phyloP scores from a whole-genome alignment of 306 rosid species.

The Quercus dentata region DNA sequence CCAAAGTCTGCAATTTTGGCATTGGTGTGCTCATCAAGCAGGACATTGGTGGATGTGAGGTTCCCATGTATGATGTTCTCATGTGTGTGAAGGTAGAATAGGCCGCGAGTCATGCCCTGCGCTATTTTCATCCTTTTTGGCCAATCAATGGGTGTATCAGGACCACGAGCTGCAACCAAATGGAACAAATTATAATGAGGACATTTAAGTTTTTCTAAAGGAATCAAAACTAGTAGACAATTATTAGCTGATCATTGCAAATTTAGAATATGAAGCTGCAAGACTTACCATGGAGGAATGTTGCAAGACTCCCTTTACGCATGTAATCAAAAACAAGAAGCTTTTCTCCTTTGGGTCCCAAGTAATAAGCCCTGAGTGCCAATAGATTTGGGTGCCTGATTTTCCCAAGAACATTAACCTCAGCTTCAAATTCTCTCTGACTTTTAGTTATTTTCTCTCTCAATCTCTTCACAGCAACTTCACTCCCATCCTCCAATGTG shows the following conservation, averaged over 20 bases:
- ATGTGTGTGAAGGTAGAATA: slow-evolving; percentile 64
- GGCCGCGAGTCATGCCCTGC: slow-evolving; percentile 65
- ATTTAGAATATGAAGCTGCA: background rate
- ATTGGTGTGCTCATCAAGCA: slow-evolving; percentile 58
- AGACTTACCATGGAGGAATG: slow-evolving; percentile 74
- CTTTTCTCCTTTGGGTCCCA: slow-evolving; percentile 90
- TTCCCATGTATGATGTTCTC: slow-evolving; percentile 82
- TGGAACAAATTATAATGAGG: background rate
- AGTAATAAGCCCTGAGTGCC: slow-evolving; percentile 80
- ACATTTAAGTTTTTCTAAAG: background rate
- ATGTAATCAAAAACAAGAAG: slow-evolving; percentile 85
- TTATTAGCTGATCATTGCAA: background rate
- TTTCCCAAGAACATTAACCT: slow-evolving; percentile 64
- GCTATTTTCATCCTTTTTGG: slow-evolving; percentile 82
- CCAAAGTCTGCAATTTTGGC: slow-evolving; percentile 79
- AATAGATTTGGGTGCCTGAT: slow-evolving; percentile 77
- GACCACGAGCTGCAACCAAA: slow-evolving; percentile 58
- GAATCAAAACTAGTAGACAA: background rate
- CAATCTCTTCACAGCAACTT: slow-evolving; percentile 93
- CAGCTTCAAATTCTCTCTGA: slow-evolving; percentile 83
- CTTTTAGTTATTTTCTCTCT: slow-evolving; percentile 80
- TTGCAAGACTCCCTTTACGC: slow-evolving; percentile 72
- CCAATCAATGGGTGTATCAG: slow-evolving; percentile 71
- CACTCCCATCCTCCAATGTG: slow-evolving; percentile 86
- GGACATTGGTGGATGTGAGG: slow-evolving; percentile 73